These are phyloP conservation scores for Tricholoma flavovirens DNA, from an alignment of 768 basidiomycete genomes.

Conservation along the genomic window DNA sequence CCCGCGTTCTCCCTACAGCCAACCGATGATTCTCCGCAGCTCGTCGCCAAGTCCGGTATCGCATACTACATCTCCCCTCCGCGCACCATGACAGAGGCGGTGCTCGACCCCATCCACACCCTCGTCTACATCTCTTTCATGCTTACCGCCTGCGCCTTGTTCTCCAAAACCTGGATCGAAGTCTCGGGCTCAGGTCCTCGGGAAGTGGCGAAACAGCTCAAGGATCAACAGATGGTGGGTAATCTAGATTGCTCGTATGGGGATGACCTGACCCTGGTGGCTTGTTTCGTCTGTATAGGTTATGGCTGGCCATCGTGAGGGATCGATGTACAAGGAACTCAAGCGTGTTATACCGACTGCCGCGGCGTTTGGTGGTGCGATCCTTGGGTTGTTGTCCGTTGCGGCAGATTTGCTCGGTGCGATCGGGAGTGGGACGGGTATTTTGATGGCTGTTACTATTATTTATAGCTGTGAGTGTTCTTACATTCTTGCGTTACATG, in stretches of 20 bases:
- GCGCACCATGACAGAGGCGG: conserved; percentile 82
- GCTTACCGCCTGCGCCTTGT: conserved; percentile 89
- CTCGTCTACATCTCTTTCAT: conserved; percentile 89
- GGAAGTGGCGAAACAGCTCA: conserved; percentile 96
- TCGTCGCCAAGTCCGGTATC: conserved; percentile 84
- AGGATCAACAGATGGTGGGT: conserved; percentile 94
- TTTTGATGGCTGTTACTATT: conserved; percentile 96
- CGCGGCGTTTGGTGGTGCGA: conserved; percentile 96
- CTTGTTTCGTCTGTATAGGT: conserved; percentile 35
- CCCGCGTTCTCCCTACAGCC: no score
- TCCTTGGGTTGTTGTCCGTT: conserved; percentile 86
- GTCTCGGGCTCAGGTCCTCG: conserved; percentile 94
- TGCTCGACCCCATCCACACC: conserved; percentile 93
- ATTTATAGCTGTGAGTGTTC: conserved; percentile 80
- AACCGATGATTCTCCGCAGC: conserved; percentile 89
- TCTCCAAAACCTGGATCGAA: conserved; percentile 99
- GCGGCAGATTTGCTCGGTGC: conserved; percentile 94
- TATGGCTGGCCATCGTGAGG: conserved; percentile 90
- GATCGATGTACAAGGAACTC: conserved; percentile 98
- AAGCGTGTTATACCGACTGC: conserved; percentile 98
- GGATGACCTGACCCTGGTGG: not conserved
- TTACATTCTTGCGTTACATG: no score
- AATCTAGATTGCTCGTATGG: not conserved
- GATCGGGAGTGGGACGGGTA: conserved; percentile 92
- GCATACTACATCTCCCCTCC: conserved; percentile 98